Percentiles rank a stretch among this genome's conserved stretches.
Evolutionary conservation across 768 basidiomycete genomes (phyloP).

Genomic region (Macrolepiota fuliginosa): DNA sequence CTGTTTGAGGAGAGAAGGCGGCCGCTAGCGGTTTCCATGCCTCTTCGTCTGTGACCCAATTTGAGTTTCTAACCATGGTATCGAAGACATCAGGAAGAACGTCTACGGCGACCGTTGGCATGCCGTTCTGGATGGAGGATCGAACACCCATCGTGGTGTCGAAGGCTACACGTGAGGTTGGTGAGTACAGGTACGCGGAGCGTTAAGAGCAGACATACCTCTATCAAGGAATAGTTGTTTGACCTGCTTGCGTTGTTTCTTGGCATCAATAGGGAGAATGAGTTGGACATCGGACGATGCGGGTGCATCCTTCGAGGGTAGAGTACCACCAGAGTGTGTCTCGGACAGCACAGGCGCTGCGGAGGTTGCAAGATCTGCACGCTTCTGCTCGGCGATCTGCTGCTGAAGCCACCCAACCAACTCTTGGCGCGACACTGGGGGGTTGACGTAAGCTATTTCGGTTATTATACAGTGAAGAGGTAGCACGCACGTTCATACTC

Average conservation of each 20-base stretch:
- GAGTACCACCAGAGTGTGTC: conserved; percentile 23
- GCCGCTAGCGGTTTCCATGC: conserved; percentile 61
- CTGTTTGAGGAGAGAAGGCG: conserved; percentile 53
- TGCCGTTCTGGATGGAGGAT: conserved; percentile 52
- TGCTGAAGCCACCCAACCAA: conserved; percentile 74
- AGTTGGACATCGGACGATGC: conserved; percentile 54
- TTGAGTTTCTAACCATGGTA: conserved; percentile 48
- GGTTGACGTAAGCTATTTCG: not conserved
- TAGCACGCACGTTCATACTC: conserved; percentile 64
- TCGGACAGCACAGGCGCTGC: conserved; percentile 48
- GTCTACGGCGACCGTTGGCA: conserved; percentile 74
- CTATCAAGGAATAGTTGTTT: conserved; percentile 69
- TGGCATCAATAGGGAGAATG: conserved; percentile 63
- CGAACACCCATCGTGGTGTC: conserved; percentile 59
- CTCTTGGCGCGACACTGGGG: conserved; percentile 54
- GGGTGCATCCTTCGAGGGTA: conserved; percentile 36
- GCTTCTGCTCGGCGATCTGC: conserved; percentile 78
- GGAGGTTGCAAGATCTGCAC: conserved; percentile 63
- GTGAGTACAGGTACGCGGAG: not conserved
- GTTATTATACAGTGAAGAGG: not conserved
- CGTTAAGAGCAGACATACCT: conserved; percentile 37
- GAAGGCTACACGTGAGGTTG: conserved; percentile 45
- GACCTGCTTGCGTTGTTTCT: conserved; percentile 71
- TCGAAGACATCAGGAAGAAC: conserved; percentile 62
- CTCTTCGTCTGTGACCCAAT: conserved; percentile 77